These are phyloP conservation scores for Arachis stenosperma DNA, from an alignment of 306 rosid species.

Conservation along the genomic window DNA sequence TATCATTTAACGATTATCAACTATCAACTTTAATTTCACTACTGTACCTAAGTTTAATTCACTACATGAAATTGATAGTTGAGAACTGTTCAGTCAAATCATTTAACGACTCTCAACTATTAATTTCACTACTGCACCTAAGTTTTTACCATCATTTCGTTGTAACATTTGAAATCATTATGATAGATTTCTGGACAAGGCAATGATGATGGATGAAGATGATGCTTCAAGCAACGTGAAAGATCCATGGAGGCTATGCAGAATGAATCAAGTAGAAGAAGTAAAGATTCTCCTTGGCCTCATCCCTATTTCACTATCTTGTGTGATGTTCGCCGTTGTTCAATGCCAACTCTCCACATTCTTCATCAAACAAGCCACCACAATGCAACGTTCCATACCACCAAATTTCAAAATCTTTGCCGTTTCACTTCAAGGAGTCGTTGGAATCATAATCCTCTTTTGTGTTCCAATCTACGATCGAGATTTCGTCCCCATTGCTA, in stretches of 20 bases:
- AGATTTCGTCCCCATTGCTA: constrained; percentile 40
- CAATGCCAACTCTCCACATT: constrained; percentile 53
- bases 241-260: constrained; percentile 60
- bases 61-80: too few relatives aligned
- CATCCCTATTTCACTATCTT: constrained; percentile 55
- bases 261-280: constrained; percentile 58
- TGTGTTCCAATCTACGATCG: constrained; percentile 51
- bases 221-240: constrained; percentile 39
- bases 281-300: constrained; percentile 55
- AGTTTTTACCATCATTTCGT: too few relatives aligned
- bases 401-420: constrained; percentile 46
- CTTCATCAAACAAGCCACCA: constrained; percentile 58
- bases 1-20: too few relatives aligned
- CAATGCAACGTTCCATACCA: constrained; percentile 45
- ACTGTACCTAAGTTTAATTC: too few relatives aligned
- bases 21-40: too few relatives aligned
- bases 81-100: too few relatives aligned
- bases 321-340: constrained; percentile 49
- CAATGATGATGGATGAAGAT: constrained; percentile 42
- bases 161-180: too few relatives aligned
- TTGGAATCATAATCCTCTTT: constrained; percentile 42
- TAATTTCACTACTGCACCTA: too few relatives aligned
- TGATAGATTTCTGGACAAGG: constrained; percentile 55
- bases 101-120: too few relatives aligned
- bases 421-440: constrained; percentile 51